These are phyloP conservation scores for Fusarium concolor DNA, from an alignment of 2,329 filamentous ascomycete species.

Conservation along the genomic window DNA sequence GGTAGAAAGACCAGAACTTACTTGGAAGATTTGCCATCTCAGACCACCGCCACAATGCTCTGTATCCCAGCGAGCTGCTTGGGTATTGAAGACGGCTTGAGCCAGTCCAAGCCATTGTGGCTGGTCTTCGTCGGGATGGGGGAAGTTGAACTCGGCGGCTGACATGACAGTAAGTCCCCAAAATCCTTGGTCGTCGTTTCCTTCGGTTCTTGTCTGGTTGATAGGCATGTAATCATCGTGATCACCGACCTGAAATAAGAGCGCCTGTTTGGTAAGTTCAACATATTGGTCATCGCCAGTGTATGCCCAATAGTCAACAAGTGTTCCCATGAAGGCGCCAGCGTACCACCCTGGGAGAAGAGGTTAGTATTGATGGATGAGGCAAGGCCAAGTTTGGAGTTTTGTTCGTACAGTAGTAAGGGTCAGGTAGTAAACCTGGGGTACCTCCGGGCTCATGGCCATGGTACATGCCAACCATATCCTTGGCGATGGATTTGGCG, in stretches of 20 bases:
- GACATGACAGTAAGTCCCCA: conserved; percentile 79
- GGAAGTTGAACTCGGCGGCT: conserved; percentile 76
- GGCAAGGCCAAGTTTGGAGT: neutral
- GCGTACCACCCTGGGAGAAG: conserved; percentile 72
- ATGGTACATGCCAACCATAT: conserved; percentile 58
- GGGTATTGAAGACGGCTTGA: conserved; percentile 84
- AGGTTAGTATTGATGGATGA: conserved; percentile 10
- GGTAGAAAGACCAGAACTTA: neutral
- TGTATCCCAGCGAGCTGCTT: conserved; percentile 78
- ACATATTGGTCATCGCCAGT: conserved; percentile 81
- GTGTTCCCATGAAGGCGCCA: conserved; percentile 75
- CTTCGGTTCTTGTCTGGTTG: conserved; percentile 75
- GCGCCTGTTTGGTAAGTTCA: conserved; percentile 71
- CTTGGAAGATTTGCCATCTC: conserved; percentile 83
- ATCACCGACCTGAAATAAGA: conserved; percentile 80
- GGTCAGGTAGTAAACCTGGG: conserved; percentile 64
- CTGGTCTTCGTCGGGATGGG: conserved; percentile 64
- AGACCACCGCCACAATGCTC: conserved; percentile 78
- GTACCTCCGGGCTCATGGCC: conserved; percentile 63
- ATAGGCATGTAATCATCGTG: conserved; percentile 82
- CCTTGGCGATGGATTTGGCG: conserved; percentile 63
- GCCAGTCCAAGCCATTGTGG: conserved; percentile 79
- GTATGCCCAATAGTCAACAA: conserved; percentile 89
- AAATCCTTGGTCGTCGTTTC: conserved; percentile 82
- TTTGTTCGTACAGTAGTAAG: conserved; percentile 64